Base-by-base conservation (phyloP, 2,329 filamentous ascomycete genomes). In the Ceratocystis alfenasii region DNA sequence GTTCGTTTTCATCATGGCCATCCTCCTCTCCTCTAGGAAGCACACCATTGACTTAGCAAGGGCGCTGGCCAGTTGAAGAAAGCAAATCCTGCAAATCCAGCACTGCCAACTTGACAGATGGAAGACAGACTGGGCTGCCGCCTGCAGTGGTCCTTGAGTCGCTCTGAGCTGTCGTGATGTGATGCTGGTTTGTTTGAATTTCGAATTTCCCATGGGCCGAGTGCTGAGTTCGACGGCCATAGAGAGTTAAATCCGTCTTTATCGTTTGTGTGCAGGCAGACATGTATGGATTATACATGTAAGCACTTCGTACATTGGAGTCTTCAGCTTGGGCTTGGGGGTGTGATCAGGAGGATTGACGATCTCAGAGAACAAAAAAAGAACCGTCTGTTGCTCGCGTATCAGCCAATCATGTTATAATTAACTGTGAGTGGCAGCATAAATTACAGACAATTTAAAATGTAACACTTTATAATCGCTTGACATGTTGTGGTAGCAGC, bases 361-460 rank as follows among this genome's bases (percentile, higher is more conserved):
- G 46, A 48, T 48, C 17, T 48, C 46, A 48, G 20, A 22, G 20
- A 48, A 48, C n/a, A 12, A 50, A 50, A 50, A 20, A 50, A 50
- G 17, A 50, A 50, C n/a, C 48, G 48, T 22, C n/a, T 50, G n/a
- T 25, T 22, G 48, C 30, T 57, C 53, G 25, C 30, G 25, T 30
- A 57, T 12, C 53, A 33, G 22, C 53, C 53, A 57, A 57, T 57
- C 53, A 57, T 57, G 17, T 55, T 22, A 1, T 7, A 7, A 17
- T 25, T 28, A 17, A 33, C 33, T 17, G 53, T 6, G 53, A 28
- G 53, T 41, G 12, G 36, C 36, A 41, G 36, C 36, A 41, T 41
- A 41, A 57, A 57, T 57, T 28, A 57, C 53, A 57, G 53, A 50
- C 48, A 50, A n/a, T 41, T 50, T 22, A 22, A 50, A 50, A 20